A percentile compares a stretch with the other conserved stretches of the same genome.
Conservation (phyloP, 2,329 filamentous ascomycete species). For the Diaporthe longicolla region DNA sequence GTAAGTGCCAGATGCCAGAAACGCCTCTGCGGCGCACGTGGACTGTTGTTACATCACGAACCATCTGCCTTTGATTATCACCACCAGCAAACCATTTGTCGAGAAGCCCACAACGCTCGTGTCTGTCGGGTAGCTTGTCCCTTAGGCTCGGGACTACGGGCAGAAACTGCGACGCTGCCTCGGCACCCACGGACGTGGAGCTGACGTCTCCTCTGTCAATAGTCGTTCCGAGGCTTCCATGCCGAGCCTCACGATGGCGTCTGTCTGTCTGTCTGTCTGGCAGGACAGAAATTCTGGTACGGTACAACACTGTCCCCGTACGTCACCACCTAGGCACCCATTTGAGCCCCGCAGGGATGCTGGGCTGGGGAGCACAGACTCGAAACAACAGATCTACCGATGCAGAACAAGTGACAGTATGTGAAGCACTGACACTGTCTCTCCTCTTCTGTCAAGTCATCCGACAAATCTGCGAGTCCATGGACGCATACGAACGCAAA, state of each 20-base stretch:
- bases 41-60: not conserved
- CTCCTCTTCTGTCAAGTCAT: not conserved
- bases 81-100: not conserved
- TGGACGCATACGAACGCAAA: not conserved
- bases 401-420: constrained; percentile 30
- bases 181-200: constrained; percentile 20
- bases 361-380: constrained; percentile 23
- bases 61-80: not conserved
- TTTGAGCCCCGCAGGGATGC: constrained; percentile 23
- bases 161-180: constrained; percentile 17
- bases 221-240: constrained; percentile 26
- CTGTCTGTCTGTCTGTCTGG: not conserved
- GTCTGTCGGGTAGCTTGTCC: not conserved
- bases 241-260: not conserved
- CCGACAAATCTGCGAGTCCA: not conserved
- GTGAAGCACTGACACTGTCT: constrained; percentile 26
- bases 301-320: not conserved
- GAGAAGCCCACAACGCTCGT: not conserved
- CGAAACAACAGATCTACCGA: constrained; percentile 33
- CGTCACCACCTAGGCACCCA: not conserved
- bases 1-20: constrained; percentile 33
- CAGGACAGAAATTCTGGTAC: not conserved
- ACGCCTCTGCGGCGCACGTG: constrained; percentile 25
- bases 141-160: constrained; percentile 17
- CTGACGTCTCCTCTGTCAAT: constrained; percentile 28